These are phyloP conservation scores for Coemansia sp. DNA, from an alignment of 192 early-diverging fungal genomes.

Conservation along the genomic window DNA sequence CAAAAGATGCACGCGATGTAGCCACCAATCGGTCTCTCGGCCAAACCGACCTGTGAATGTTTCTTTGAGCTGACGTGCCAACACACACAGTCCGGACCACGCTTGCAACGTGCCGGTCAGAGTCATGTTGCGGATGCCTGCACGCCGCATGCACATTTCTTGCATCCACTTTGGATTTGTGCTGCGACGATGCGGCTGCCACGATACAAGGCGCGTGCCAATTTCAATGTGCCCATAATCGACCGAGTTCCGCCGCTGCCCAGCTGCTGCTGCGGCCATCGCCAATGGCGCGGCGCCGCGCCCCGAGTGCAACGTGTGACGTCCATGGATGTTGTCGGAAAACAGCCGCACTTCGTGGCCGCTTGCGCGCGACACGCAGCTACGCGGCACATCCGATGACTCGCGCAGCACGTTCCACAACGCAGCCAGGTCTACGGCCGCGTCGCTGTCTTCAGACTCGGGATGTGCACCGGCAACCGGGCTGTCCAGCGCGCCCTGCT, in stretches of 20 bases:
- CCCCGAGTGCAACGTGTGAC: constrained; percentile 29
- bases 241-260: constrained; percentile 5
- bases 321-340: constrained; percentile 26
- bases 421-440: background rate
- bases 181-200: constrained; percentile 35
- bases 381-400: constrained; percentile 24
- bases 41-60: constrained; percentile 5
- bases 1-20: constrained; percentile 45
- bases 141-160: constrained; percentile 13
- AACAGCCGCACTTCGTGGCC: constrained; percentile 41
- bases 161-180: constrained; percentile 39
- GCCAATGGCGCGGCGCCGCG: constrained; percentile 43
- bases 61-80: constrained; percentile 45
- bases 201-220: constrained; percentile 16
- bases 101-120: constrained; percentile 36
- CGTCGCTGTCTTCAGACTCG: too few species aligned
- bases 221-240: constrained; percentile 20
- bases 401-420: constrained; percentile 34
- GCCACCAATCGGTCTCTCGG: constrained; percentile 46
- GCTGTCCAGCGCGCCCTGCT: background rate
- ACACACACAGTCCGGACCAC: constrained; percentile 44
- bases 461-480: too few species aligned
- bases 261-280: constrained; percentile 41
- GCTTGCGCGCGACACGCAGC: constrained; percentile 11
- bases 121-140: constrained; percentile 22